Base-by-base conservation (phyloP, 1,284 basidiomycete genomes). In the Mycena sp. region DNA sequence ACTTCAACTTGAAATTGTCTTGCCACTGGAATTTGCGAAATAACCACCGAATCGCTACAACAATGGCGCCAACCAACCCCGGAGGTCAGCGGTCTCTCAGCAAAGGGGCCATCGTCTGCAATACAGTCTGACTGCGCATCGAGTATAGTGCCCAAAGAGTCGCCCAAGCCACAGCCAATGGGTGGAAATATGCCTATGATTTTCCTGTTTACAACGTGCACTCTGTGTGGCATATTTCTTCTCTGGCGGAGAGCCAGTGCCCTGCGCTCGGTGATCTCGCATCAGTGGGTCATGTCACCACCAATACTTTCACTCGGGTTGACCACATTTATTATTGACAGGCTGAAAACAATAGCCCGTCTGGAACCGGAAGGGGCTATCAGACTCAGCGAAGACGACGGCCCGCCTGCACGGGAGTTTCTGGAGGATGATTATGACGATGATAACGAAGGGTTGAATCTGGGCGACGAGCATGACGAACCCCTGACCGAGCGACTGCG, bases 301-400 rank as follows among this genome's bases (percentile, higher is more conserved):
- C 2, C 9, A 14, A 30, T n/a, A 5, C n/a, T 25, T n/a, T n/a
- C 19, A 10, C n/a, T 1, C 43, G 53, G 23, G 26, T 21, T 23
- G 23, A 26, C 23, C 21, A n/a, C 30, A 21, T 25, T 25, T 50
- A 12, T 37, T 26, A 35, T 60, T 29, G n/a, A n/a, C 67, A 92
- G 90, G 69, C 73, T 92, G 54, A 87, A 86, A 68, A 85, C 84
- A 9, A 85, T 88, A 76, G 80, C 82, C 1, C 73, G 77, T 14
- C 67, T 56, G 12, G 14, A 26, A 14, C 65, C 74, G 28, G 86
- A 88, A 63, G 90, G 90, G 6, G 79, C 75, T 2, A 89, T 92
- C 65, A 84, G 90, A 11, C 80, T 92, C 26, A 91, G 89, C 40
- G 81, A 85, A 69, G 91, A 92, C 66, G 88, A 92, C 56, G 89